These are phyloP conservation scores for Epichloe baconii DNA, from an alignment of 2,329 filamentous ascomycete species.

Conservation along the genomic window DNA sequence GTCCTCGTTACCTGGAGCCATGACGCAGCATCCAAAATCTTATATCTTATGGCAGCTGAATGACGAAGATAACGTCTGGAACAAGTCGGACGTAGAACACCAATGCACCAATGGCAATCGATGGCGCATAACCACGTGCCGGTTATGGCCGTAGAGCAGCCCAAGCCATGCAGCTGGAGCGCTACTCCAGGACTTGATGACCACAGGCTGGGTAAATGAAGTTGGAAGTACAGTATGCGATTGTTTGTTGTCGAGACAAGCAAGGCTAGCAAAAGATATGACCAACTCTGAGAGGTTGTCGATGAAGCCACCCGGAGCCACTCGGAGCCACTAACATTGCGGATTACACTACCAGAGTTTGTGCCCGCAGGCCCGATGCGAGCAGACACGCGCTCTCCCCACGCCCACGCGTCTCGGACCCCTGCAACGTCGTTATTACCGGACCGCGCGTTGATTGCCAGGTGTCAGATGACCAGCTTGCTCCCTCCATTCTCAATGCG, in stretches of 20 bases:
- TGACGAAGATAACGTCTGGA: background rate
- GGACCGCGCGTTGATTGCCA: constrained; percentile 1
- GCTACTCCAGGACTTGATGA: background rate
- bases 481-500: background rate
- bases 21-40: background rate
- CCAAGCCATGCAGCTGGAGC: constrained; percentile 3
- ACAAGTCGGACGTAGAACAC: background rate
- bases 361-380: background rate
- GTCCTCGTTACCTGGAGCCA: constrained; percentile 8
- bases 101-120: background rate
- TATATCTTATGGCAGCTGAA: background rate
- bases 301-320: background rate
- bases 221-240: background rate
- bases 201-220: background rate
- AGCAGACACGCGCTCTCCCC: constrained; percentile 4
- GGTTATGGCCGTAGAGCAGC: constrained; percentile 5
- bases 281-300: background rate
- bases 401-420: constrained; percentile 5
- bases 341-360: too few relatives aligned
- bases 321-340: background rate
- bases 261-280: too few relatives aligned
- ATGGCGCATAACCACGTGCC: constrained; percentile 8
- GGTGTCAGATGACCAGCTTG: background rate
- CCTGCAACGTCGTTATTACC: background rate
- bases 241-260: background rate